These are phyloP conservation scores for Balamuthia mandrillaris DNA, from an alignment of 208 protist species.

Conservation along the genomic window DNA sequence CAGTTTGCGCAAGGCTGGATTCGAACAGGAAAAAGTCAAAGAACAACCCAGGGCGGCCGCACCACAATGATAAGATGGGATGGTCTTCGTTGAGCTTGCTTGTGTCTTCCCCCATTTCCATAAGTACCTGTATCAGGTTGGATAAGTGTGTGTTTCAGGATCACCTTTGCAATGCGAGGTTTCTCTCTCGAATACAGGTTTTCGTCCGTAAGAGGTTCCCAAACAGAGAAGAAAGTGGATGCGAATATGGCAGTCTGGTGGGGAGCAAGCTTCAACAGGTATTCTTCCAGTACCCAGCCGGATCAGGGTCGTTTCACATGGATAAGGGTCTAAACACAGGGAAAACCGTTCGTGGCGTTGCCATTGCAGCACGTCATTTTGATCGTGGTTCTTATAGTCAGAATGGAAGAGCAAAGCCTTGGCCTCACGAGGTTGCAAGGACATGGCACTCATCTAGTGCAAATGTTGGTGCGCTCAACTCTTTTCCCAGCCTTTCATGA, in stretches of 20 bases:
- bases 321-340: no score
- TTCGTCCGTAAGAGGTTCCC: background rate
- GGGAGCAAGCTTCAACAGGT: background rate
- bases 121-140: background rate
- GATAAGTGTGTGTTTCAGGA: background rate
- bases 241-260: conserved; percentile 20
- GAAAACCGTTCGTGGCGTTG: background rate
- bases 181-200: background rate
- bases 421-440: background rate
- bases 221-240: conserved; percentile 11
- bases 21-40: background rate
- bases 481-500: background rate
- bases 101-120: background rate
- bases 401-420: background rate
- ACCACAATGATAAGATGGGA: background rate
- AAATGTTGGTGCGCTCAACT: background rate
- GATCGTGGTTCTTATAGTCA: background rate
- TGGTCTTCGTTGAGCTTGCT: background rate
- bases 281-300: background rate
- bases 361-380: background rate
- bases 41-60: conserved; percentile 11
- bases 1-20: background rate
- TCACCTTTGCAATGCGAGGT: background rate
- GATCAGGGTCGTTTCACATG: conserved; percentile 7
- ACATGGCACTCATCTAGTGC: conserved; percentile 9